These are phyloP conservation scores for Camellia japonica DNA, from an alignment of 148 eudicot species.

Conservation along the genomic window DNA sequence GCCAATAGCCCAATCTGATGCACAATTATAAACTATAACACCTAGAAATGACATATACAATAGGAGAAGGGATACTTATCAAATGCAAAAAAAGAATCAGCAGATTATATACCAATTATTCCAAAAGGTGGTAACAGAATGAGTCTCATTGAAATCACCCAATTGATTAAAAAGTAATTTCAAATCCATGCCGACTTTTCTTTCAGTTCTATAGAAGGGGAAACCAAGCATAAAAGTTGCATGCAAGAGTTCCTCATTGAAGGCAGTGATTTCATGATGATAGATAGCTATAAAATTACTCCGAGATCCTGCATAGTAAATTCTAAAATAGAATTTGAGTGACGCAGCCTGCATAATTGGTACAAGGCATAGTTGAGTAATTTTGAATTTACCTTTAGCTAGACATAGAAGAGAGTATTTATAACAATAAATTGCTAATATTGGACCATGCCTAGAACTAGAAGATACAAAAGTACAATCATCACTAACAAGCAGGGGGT, in stretches of 20 bases:
- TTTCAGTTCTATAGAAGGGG: not conserved
- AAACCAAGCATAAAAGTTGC: not conserved
- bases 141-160: not conserved
- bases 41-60: not conserved
- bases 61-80: not conserved
- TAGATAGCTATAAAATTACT: too few relatives aligned
- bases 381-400: not conserved
- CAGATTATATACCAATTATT: not conserved
- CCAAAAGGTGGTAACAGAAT: not conserved
- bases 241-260: not conserved
- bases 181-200: not conserved
- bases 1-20: constrained; percentile 1
- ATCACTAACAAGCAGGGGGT: not conserved
- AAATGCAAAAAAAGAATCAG: not conserved
- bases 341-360: not conserved
- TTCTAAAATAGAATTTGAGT: too few relatives aligned
- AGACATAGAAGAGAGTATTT: not conserved
- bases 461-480: not conserved
- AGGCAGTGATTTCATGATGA: not conserved
- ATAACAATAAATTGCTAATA: not conserved
- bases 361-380: not conserved
- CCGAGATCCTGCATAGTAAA: too few relatives aligned
- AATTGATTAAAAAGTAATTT: not conserved
- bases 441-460: not conserved
- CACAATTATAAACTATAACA: not conserved